Percentiles rank a stretch among this genome's conserved stretches.
Conservation (phyloP, 1,284 basidiomycete genomes). For the Apiotrichum siamense region DNA sequence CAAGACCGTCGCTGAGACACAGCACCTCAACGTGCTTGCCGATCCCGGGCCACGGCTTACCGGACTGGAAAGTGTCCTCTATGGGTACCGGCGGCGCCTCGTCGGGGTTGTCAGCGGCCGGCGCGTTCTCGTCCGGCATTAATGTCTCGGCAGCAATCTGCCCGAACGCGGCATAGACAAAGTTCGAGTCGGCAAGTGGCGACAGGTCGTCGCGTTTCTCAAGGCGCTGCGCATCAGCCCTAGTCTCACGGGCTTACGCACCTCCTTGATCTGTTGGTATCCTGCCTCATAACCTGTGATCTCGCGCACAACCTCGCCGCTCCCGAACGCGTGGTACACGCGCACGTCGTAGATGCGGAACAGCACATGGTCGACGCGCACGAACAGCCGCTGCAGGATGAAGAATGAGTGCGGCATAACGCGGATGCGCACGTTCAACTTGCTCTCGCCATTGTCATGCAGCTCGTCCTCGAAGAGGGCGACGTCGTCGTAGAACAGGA, state of each 20-base stretch:
- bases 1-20: too few species aligned
- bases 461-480: slow-evolving; percentile 89
- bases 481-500: slow-evolving; percentile 88
- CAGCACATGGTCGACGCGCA: slow-evolving; percentile 90
- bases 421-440: slow-evolving; percentile 73
- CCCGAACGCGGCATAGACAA: slow-evolving; percentile 69
- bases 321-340: slow-evolving; percentile 73
- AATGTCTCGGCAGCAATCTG: slow-evolving; percentile 54
- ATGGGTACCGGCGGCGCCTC: neutral
- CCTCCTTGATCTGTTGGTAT: slow-evolving; percentile 72
- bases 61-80: too few species aligned
- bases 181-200: slow-evolving; percentile 80
- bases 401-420: slow-evolving; percentile 98
- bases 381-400: slow-evolving; percentile 82
- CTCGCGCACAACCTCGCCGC: slow-evolving; percentile 64
- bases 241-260: slow-evolving; percentile 44
- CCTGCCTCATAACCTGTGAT: slow-evolving; percentile 81
- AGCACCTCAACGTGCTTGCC: slow-evolving; percentile 45
- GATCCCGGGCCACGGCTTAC: slow-evolving; percentile 73
- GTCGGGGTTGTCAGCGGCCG: neutral
- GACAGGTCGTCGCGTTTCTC: slow-evolving; percentile 78
- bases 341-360: slow-evolving; percentile 88
- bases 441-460: slow-evolving; percentile 86
- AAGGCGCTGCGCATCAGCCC: slow-evolving; percentile 46
- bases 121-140: neutral